Base-by-base conservation (phyloP, 2,329 filamentous ascomycete species). In the Trematosphaeria pertusa region DNA sequence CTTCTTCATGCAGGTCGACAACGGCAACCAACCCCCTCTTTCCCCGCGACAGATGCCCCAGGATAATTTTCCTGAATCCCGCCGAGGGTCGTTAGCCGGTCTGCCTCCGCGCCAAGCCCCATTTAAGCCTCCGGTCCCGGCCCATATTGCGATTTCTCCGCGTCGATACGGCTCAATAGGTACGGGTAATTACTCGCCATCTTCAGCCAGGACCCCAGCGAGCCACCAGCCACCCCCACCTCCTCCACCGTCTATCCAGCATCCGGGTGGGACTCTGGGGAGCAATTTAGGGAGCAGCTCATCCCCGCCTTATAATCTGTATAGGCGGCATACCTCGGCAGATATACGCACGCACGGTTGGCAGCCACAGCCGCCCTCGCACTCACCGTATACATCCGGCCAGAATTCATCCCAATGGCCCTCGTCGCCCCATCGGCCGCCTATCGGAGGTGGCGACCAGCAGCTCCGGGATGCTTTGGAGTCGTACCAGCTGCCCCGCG, bases 101-200 rank as follows among this genome's bases (percentile, higher is more conserved):
- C 48, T 64, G 8, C 38, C 37, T 52, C 73, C 81, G 33, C 81
- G 85, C 54, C 76, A 81, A 51, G 85, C 84, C 63, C 84, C 87
- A 61, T 88, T 93, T 69, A 85, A 90, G 20, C 87, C 90, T 26
- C 84, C 89, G 10, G 83, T 94, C 10, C 88, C 91, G 30, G 86
- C 91, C n/a, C 90, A 91, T 68, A 79, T 96, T 45, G 87, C 89
- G 11, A 83, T 87, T 46, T 88, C 86, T 55, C 86, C 91, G 12
- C 86, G 91, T 50, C 86, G 89, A 22, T 96, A 92, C 72, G 92
- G 92, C 38, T 97, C 93, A 17, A 93, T 96, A 65, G 86, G 89
- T 35, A 86, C 85, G 59, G 81, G 81, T 22, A 81, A 81, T 47
- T 78, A 81, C 26, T 87, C 88, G 54, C 85, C 88, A 11, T 90